Evolutionary conservation across 805 yeast genomes (phyloP).

Genomic region (Pichia exigua): DNA sequence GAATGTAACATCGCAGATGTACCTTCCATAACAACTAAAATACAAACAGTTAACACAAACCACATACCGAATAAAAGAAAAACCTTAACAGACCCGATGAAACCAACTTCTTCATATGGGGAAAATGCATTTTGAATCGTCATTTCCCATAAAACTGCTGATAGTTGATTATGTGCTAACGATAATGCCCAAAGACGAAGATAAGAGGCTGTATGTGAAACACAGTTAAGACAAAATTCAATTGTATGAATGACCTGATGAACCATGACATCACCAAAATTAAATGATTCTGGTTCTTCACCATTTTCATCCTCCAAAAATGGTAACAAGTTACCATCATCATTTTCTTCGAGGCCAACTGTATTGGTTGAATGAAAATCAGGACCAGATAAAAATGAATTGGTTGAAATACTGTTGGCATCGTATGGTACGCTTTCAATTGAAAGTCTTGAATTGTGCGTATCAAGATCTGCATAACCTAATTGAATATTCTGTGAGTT

Average conservation of each 20-base stretch:
- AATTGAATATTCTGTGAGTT: slow-evolving; percentile 44
- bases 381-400: neutral
- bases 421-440: slow-evolving; percentile 6
- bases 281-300: slow-evolving; percentile 35
- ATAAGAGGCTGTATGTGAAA: slow-evolving; percentile 73
- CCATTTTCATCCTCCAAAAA: slow-evolving; percentile 21
- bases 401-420: neutral
- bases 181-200: slow-evolving; percentile 74
- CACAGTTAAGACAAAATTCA: slow-evolving; percentile 73
- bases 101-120: slow-evolving; percentile 39
- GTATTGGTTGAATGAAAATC: neutral
- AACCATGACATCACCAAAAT: slow-evolving; percentile 63
- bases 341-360: slow-evolving; percentile 24
- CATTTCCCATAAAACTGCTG: slow-evolving; percentile 71
- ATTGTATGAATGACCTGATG: slow-evolving; percentile 78
- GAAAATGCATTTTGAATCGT: slow-evolving; percentile 55
- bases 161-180: slow-evolving; percentile 71
- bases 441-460: slow-evolving; percentile 5
- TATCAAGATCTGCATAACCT: slow-evolving; percentile 42
- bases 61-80: slow-evolving; percentile 64
- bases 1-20: slow-evolving; percentile 81
- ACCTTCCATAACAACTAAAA: slow-evolving; percentile 73
- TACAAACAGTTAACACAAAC: slow-evolving; percentile 62
- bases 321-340: slow-evolving; percentile 10
- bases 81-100: slow-evolving; percentile 47